Base-by-base conservation (phyloP, 2,329 filamentous ascomycete species). In the Sclerotinia glacialis region DNA sequence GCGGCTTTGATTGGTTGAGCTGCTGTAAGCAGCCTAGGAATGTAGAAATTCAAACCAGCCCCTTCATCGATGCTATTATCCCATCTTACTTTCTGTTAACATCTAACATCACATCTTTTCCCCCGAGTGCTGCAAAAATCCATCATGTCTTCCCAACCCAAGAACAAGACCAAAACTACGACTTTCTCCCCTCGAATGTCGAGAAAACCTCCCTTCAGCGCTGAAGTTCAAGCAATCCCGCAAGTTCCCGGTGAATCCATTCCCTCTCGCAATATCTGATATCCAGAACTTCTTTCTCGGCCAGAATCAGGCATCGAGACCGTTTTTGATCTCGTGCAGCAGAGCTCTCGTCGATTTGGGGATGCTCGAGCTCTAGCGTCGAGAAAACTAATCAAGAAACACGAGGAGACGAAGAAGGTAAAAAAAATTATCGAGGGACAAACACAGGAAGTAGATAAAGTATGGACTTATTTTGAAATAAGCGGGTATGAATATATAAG, bases 401-500 rank as follows among this genome's bases (percentile, higher is more conserved):
- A 95, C 78, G 84, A 88, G 72, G 92, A 96, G 80, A 90, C 86
- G 74, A 96, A 94, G 83, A 94, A 92, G 83, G 81, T 96, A 77
- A 95, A 94, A 85, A 95, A 93, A 83, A 83, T 93, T 67, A 81
- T 96, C 54, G 90, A 95, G 77, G 92, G 92, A 71, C 84, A 89
- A 74, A 89, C 94, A 82, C 81, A 85, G 74, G 86, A 93, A 78
- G 85, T 93, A 37, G 90, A 94, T 77, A 96, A 96, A 86, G 85
- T 91, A 75, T 96, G 92, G 92, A 89, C 88, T 66, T 96, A 90
- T 79, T 95, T 92, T 77, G 92, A 96, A 81, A 86, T 94, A 73
- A 89, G 89, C 76, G 83, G 82, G 62, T 96, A 94, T 81, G 85
- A 87, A 69, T 96, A 90, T 81, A 83, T 89, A 76, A 89, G 84